Base-by-base conservation (phyloP, 805 yeast species). In the Kluyveromyces dobzhanskii region DNA sequence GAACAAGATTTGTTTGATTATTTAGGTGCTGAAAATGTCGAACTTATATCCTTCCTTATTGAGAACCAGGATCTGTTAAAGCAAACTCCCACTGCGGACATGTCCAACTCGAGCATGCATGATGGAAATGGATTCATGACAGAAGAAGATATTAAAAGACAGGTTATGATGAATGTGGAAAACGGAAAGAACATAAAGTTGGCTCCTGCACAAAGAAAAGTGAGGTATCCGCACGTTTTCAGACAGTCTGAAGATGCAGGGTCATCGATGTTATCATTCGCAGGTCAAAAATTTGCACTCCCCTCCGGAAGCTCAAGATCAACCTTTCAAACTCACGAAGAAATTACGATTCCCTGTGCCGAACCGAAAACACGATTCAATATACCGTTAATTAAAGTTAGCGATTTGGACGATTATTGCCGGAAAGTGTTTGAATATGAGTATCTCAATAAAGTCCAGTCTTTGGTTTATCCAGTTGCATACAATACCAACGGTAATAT, bases 401-500 rank as follows among this genome's bases (percentile, higher is more conserved):
- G 58, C 1, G 82, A 78, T 28, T 63, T 92, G 43, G 97, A 92
- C 56, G 69, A 69, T 35, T 60, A 85, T 8, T 90, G 97, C 59
- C 78, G 72, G 44, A 85, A 90, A 1, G 87, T 97, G 0, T 92
- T 92, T 59, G 73, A 80, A 23, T 92, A 92, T 59, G 69, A 74
- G 42, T 72, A 83, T 0, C 67, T 90, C 48, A 90, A 90, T 62
- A 74, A 83, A 48, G 83, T 92, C 73, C 98, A 90, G 61, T 81
- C 95, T 13, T 67, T 92, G 44, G 94, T 90, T 1, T 92, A 70
- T 49, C 95, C 95, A 0, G 85, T 88, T 11, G 97, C 95, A 0
- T 92, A 90, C 57, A 78, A 82, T 40, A 82, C 97, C 4, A 87
- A 85, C 58, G 97, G 90, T 52, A 90, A 90, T 54, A 85, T 92